Evolutionary conservation across 495 filamentous ascomycete species (phyloP).

Genomic region (Evansstolkia leycettana): DNA sequence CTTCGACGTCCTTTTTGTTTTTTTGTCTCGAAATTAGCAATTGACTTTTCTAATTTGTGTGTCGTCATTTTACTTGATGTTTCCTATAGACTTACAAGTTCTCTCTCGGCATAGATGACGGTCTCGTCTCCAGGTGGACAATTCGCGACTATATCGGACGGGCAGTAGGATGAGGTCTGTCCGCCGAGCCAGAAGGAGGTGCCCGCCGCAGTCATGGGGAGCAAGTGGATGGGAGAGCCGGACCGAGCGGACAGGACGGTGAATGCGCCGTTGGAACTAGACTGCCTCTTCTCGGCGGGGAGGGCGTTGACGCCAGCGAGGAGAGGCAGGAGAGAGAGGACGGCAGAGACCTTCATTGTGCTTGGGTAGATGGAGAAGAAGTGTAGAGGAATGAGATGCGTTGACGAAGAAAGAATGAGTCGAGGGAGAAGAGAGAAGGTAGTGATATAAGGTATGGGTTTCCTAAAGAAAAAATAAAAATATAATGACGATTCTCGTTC

Average conservation of each 20-base stretch:
- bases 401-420: too few species aligned
- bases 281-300: background rate
- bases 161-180: slow-evolving; percentile 17
- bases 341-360: too few species aligned
- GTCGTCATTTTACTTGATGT: background rate
- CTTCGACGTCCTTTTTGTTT: slow-evolving; percentile 30
- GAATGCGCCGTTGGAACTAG: slow-evolving; percentile 7
- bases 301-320: background rate
- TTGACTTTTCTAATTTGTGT: background rate
- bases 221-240: slow-evolving; percentile 21
- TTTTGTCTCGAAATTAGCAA: too few species aligned
- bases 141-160: slow-evolving; percentile 7
- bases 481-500: too few species aligned
- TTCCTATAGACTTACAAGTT: slow-evolving; percentile 2
- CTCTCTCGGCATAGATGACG: slow-evolving; percentile 14
- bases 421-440: too few species aligned
- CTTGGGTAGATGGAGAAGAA: too few species aligned
- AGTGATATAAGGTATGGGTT: too few species aligned
- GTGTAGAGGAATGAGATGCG: too few species aligned
- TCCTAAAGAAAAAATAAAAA: too few species aligned
- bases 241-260: slow-evolving; percentile 20
- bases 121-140: slow-evolving; percentile 23
- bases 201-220: slow-evolving; percentile 19
- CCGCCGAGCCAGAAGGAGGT: slow-evolving; percentile 23
- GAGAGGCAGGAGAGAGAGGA: background rate